Evolutionary conservation across 2,329 filamentous ascomycete species (phyloP).

Genomic region (Apiospora pterosperma): DNA sequence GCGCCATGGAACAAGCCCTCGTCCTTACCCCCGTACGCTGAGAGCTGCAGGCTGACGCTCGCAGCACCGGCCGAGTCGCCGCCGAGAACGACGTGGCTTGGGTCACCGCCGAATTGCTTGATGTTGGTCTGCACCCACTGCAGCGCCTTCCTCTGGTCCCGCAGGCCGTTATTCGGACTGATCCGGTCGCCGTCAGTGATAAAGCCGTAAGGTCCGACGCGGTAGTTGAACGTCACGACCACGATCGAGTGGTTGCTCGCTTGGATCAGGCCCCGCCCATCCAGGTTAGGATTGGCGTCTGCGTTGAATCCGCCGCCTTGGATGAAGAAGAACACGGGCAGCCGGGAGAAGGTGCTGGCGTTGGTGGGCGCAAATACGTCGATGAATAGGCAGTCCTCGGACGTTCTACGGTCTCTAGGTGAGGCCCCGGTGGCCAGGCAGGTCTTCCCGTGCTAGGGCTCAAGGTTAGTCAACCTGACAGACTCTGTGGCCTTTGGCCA

Average conservation of each 20-base stretch:
- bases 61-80: constrained; percentile 67
- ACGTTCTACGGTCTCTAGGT: constrained; percentile 11
- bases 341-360: constrained; percentile 42
- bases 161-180: constrained; percentile 65
- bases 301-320: constrained; percentile 60
- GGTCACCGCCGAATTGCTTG: constrained; percentile 64
- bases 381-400: constrained; percentile 69
- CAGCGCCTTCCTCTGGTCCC: constrained; percentile 66
- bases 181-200: constrained; percentile 56
- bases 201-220: constrained; percentile 72
- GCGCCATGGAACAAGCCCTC: constrained; percentile 48
- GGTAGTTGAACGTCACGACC: constrained; percentile 72
- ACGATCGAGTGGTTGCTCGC: constrained; percentile 60
- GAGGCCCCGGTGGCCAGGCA: constrained; percentile 20
- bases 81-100: constrained; percentile 63
- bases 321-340: constrained; percentile 61
- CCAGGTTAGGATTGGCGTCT: constrained; percentile 47
- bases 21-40: constrained; percentile 47
- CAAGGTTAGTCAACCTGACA: background rate
- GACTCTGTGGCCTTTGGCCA: background rate
- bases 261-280: constrained; percentile 58
- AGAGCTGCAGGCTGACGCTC: constrained; percentile 63
- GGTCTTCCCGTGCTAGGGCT: constrained; percentile 20
- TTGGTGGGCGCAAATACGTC: constrained; percentile 59
- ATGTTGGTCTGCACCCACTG: constrained; percentile 70